These are phyloP conservation scores for Byssothecium circinans DNA, from an alignment of 2,329 filamentous ascomycete genomes.

Conservation along the genomic window DNA sequence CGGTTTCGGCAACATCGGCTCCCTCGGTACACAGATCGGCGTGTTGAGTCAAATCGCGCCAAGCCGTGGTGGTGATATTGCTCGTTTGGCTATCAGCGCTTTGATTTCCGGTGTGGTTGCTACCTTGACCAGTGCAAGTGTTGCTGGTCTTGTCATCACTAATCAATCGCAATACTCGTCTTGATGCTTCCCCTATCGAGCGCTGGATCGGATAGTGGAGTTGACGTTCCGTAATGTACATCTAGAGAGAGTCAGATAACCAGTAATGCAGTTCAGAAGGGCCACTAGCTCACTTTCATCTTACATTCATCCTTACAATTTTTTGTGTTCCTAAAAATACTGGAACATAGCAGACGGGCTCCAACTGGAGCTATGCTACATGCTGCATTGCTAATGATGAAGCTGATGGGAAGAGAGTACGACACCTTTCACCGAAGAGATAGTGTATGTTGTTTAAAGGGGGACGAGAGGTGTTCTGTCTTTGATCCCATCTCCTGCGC, in stretches of 20 bases:
- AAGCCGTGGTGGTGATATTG: conserved; percentile 71
- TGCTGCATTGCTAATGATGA: too few relatives aligned
- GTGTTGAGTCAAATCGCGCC: conserved; percentile 82
- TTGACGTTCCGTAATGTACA: conserved; percentile 17
- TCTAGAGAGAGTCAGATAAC: conserved; percentile 24
- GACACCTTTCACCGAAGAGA: too few relatives aligned
- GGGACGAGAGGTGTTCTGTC: too few relatives aligned
- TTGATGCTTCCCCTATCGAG: too few relatives aligned
- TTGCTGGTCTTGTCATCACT: conserved; percentile 59
- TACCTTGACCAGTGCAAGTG: conserved; percentile 73
- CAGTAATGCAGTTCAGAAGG: conserved; percentile 16
- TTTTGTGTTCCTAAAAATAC: too few relatives aligned
- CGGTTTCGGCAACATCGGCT: conserved; percentile 76
- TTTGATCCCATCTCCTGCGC: neutral
- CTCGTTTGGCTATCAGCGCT: conserved; percentile 73
- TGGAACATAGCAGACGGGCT: too few relatives aligned
- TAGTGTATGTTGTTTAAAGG: too few relatives aligned
- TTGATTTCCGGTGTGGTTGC: conserved; percentile 76
- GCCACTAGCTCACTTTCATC: conserved; percentile 4
- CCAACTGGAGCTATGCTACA: too few relatives aligned
- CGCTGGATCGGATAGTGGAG: too few relatives aligned
- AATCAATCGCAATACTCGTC: conserved; percentile 24
- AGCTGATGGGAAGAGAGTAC: too few relatives aligned
- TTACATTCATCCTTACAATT: neutral
- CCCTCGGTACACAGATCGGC: conserved; percentile 86